phyloP scores from a whole-genome alignment of 441 rosid genomes.

The Viola pubescens region DNA sequence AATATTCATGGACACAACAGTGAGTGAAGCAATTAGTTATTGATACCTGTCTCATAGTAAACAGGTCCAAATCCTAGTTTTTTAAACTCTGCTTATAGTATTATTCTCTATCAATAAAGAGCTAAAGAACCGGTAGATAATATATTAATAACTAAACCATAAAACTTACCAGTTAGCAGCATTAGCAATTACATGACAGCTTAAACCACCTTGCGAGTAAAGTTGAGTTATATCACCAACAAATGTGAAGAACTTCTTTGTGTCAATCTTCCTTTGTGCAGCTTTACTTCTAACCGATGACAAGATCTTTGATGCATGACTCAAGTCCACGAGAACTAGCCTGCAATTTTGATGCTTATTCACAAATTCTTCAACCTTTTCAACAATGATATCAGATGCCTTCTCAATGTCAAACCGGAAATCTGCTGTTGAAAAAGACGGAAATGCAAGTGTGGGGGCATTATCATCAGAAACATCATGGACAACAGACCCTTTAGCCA shows the following conservation, averaged over 20 bases:
- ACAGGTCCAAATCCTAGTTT: too few relatives aligned
- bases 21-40: neutral
- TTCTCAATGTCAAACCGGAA: conserved; percentile 68
- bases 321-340: conserved; percentile 79
- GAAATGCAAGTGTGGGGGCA: conserved; percentile 65
- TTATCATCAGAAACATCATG: conserved; percentile 24
- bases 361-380: conserved; percentile 62
- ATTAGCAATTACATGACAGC: conserved; percentile 67
- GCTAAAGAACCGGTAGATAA: too few relatives aligned
- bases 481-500: conserved; percentile 14
- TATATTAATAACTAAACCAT: neutral
- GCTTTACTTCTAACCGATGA: conserved; percentile 70
- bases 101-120: too few relatives aligned
- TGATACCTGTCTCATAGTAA: too few relatives aligned
- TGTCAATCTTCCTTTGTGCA: conserved; percentile 52
- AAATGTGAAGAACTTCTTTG: conserved; percentile 66
- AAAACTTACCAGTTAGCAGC: conserved; percentile 84
- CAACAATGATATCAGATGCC: conserved; percentile 73
- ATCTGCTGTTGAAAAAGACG: conserved; percentile 86
- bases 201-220: conserved; percentile 55
- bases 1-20: neutral
- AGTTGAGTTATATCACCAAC: conserved; percentile 78
- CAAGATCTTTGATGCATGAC: conserved; percentile 57
- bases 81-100: too few relatives aligned
- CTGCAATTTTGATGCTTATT: conserved; percentile 62